A percentile compares a stretch with the other conserved stretches of the same genome.
These are phyloP conservation scores for Neonothopanus nambi DNA, from an alignment of 1,284 basidiomycete species.

Conservation along the genomic window DNA sequence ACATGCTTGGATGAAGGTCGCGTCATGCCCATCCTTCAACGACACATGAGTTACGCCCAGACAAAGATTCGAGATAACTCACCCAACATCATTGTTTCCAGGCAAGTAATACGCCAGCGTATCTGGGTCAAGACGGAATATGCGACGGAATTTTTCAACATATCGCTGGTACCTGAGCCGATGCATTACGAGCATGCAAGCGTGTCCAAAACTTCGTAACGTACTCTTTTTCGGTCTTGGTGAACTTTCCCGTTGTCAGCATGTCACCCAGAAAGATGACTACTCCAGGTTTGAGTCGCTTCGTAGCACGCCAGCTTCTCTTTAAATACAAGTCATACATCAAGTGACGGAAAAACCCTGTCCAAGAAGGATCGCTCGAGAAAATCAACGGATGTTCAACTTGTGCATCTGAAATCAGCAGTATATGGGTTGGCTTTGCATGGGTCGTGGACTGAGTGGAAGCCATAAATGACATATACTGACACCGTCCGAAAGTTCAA, in stretches of 20 bases:
- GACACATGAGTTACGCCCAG: constrained; percentile 11
- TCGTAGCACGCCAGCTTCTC: constrained; percentile 73
- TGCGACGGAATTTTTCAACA: constrained; percentile 54
- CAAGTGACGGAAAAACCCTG: constrained; percentile 47
- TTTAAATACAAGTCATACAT: constrained; percentile 70
- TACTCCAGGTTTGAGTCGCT: constrained; percentile 61
- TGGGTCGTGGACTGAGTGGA: constrained; percentile 10
- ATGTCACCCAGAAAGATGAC: constrained; percentile 84
- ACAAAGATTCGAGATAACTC: constrained; percentile 22
- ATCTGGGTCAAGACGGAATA: constrained; percentile 33
- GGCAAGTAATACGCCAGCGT: constrained; percentile 62
- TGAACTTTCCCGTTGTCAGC: constrained; percentile 65
- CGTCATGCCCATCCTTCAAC: constrained; percentile 53
- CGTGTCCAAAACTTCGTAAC: background rate
- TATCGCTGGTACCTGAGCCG: constrained; percentile 60
- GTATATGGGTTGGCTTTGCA: constrained; percentile 48
- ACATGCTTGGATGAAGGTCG: constrained; percentile 51
- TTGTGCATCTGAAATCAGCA: constrained; percentile 80
- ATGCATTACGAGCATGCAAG: background rate
- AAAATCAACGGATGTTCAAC: constrained; percentile 56
- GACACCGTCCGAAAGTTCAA: too few species aligned
- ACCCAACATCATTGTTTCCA: constrained; percentile 87
- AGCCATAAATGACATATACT: constrained; percentile 1
- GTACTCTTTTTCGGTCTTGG: constrained; percentile 1
- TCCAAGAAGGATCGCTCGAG: constrained; percentile 39